Conservation (phyloP, 805 yeast species). For the Zygosaccharomyces kombuchaensis region DNA sequence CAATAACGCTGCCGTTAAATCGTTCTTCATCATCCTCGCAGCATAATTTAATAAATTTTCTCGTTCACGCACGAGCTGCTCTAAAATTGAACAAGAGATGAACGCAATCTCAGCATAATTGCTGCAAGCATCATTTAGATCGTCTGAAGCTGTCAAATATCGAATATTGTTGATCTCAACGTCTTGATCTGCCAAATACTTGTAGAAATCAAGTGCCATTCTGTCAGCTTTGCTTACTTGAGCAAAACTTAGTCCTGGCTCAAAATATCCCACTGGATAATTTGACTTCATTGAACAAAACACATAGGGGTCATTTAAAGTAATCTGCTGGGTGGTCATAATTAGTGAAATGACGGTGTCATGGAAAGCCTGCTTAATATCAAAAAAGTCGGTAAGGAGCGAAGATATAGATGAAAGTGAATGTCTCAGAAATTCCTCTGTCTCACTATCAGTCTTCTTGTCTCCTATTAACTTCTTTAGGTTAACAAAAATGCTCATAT, state of each 20-base stretch:
- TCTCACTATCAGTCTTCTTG: conserved; percentile 27
- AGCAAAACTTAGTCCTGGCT: conserved; percentile 22
- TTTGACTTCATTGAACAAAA: conserved; percentile 62
- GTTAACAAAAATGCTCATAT: conserved; percentile 32
- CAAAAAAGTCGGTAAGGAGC: conserved; percentile 61
- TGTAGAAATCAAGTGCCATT: conserved; percentile 45
- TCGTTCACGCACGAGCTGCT: conserved; percentile 63
- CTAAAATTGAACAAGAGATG: conserved; percentile 39
- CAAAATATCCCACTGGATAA: conserved; percentile 32
- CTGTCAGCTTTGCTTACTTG: conserved; percentile 36
- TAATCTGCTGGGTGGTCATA: conserved; percentile 64
- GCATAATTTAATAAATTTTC: conserved; percentile 68
- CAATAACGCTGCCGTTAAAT: conserved; percentile 56
- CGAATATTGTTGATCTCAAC: conserved; percentile 40
- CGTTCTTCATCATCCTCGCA: conserved; percentile 73
- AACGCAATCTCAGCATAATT: conserved; percentile 36
- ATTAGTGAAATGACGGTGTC: conserved; percentile 53
- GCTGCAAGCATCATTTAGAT: conserved; percentile 32
- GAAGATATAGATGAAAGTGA: conserved; percentile 27
- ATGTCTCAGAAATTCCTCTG: conserved; percentile 32
- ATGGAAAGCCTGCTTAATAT: conserved; percentile 68
- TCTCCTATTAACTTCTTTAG: conserved; percentile 23
- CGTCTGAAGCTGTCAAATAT: conserved; percentile 32
- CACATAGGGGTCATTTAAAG: conserved; percentile 70
- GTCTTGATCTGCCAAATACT: conserved; percentile 44